A percentile compares a stretch with the other conserved stretches of the same genome.
phyloP scores from a whole-genome alignment of 2,329 filamentous ascomycete species.

The Ciborinia camelliae region DNA sequence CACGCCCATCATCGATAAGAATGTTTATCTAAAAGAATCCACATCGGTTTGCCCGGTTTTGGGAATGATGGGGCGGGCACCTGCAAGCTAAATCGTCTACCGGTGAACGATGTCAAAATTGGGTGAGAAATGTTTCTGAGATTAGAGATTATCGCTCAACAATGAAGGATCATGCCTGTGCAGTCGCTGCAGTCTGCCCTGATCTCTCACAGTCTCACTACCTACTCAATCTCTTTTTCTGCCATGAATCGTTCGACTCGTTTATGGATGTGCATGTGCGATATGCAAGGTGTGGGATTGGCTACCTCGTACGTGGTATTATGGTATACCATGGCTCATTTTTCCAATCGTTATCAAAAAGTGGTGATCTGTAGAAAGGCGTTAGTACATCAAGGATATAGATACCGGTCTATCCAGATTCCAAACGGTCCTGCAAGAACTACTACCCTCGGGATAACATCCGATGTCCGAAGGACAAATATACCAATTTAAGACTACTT shows the following conservation, averaged over 20 bases:
- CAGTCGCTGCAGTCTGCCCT: no score
- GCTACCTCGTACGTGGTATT: not conserved
- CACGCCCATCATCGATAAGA: conserved; percentile 10
- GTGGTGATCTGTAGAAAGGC: not conserved
- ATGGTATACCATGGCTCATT: not conserved
- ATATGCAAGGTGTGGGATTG: not conserved
- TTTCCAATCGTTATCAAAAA: not conserved
- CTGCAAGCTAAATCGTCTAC: not conserved
- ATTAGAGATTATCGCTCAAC: not conserved
- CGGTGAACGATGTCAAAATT: not conserved
- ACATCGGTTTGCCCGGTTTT: not conserved
- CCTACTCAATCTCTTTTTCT: not conserved
- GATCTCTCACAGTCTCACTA: no score
- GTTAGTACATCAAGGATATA: not conserved
- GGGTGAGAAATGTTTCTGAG: not conserved
- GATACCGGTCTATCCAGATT: not conserved
- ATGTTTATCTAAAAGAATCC: not conserved
- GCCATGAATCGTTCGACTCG: not conserved
- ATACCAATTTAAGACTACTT: not conserved
- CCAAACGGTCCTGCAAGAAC: conserved; percentile 4
- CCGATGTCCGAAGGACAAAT: not conserved
- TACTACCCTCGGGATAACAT: not conserved
- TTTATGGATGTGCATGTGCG: not conserved
- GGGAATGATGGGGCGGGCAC: not conserved
- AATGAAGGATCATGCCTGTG: not conserved